These are phyloP conservation scores for Rhododendron griersonianum DNA, from an alignment of 148 eudicot genomes.

Conservation along the genomic window DNA sequence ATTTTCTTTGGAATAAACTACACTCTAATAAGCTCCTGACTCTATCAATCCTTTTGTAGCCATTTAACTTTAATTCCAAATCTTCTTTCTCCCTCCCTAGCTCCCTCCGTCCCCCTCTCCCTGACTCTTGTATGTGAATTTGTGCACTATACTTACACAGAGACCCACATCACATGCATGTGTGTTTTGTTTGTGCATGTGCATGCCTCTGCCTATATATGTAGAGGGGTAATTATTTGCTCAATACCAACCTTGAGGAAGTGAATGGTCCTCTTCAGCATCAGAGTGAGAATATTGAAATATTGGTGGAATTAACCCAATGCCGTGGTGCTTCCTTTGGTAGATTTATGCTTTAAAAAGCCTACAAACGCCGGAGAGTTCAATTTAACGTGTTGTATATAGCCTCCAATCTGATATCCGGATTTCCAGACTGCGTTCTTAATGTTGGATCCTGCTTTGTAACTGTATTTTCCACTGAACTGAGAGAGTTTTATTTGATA, in stretches of 20 bases:
- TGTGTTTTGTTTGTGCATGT: neutral
- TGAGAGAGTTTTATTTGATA: neutral
- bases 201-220: neutral
- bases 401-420: neutral
- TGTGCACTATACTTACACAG: neutral
- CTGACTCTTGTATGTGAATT: neutral
- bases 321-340: neutral
- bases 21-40: neutral
- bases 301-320: neutral
- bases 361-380: neutral
- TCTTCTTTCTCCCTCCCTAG: neutral
- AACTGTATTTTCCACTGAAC: neutral
- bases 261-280: neutral
- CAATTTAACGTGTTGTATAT: neutral
- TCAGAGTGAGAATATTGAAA: neutral
- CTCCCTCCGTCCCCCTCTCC: neutral
- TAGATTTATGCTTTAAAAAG: neutral
- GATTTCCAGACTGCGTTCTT: neutral
- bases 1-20: neutral
- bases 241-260: neutral
- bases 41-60: neutral
- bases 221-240: neutral
- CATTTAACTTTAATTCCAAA: neutral
- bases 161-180: neutral
- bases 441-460: conserved; percentile 1